Percentiles rank a stretch among this genome's conserved stretches.
Conservation (phyloP, 768 basidiomycete genomes). For the Phlegmacium glaucopus region DNA sequence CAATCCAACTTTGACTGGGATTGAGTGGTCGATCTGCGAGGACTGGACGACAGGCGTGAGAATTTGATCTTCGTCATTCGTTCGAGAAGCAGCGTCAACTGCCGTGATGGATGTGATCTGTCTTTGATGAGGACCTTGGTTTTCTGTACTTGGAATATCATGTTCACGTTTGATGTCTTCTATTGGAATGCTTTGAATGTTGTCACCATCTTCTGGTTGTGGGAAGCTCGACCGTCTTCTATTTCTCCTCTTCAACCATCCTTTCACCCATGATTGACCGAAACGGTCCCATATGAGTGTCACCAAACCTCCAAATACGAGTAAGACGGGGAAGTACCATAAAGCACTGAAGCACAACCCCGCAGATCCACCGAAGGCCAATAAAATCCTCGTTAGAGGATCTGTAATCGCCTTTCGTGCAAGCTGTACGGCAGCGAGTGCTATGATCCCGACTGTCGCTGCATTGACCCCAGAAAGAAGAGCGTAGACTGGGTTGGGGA, state of each 20-base stretch:
- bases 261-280: constrained; percentile 13
- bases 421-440: constrained; percentile 48
- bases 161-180: constrained; percentile 8
- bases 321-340: constrained; percentile 50
- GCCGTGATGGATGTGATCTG: background rate
- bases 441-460: constrained; percentile 50
- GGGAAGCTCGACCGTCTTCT: constrained; percentile 6
- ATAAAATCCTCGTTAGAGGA: constrained; percentile 35
- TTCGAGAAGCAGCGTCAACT: constrained; percentile 7
- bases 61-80: background rate
- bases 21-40: constrained; percentile 12
- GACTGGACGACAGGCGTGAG: background rate
- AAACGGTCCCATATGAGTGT: constrained; percentile 40
- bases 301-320: constrained; percentile 34
- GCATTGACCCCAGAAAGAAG: constrained; percentile 53
- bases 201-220: constrained; percentile 28
- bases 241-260: constrained; percentile 33
- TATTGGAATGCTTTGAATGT: constrained; percentile 15
- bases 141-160: background rate
- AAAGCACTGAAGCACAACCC: constrained; percentile 49
- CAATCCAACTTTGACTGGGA: background rate
- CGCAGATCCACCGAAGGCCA: constrained; percentile 40
- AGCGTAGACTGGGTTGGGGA: constrained; percentile 46
- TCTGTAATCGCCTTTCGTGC: constrained; percentile 44
- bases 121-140: constrained; percentile 7